phyloP scores from a whole-genome alignment of 1,284 basidiomycete genomes.

The Pseudozyma pruni region DNA sequence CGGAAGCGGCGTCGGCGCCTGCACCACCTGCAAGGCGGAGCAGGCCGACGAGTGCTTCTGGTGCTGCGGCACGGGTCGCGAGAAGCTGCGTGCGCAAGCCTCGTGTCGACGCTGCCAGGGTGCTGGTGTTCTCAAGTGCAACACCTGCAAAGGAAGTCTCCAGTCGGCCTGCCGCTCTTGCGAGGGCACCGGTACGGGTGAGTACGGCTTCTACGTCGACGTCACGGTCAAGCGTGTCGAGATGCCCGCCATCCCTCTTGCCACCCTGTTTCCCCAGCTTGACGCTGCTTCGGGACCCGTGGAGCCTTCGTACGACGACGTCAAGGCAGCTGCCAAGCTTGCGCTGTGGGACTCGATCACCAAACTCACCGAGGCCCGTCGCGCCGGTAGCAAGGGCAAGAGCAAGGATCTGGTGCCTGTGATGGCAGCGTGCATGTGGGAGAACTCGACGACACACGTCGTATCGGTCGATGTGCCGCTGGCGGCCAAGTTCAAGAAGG shows the following conservation, averaged over 20 bases:
- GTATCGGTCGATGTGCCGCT: constrained; percentile 46
- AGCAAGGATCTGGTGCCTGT: constrained; percentile 48
- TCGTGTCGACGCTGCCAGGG: constrained; percentile 53
- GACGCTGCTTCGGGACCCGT: constrained; percentile 1
- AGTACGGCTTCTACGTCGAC: constrained; percentile 54
- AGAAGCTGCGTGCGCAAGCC: constrained; percentile 45
- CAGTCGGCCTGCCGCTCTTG: constrained; percentile 43
- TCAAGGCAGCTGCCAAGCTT: constrained; percentile 38
- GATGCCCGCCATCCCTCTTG: constrained; percentile 49
- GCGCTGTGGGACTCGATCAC: constrained; percentile 45
- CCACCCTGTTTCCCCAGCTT: constrained; percentile 37
- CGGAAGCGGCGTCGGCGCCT: constrained; percentile 30
- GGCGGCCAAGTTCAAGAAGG: constrained; percentile 44
- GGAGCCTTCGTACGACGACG: constrained; percentile 38
- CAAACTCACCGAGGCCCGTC: constrained; percentile 37
- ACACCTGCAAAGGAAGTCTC: constrained; percentile 47
- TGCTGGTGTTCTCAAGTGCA: constrained; percentile 50
- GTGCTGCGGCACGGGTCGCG: constrained; percentile 54
- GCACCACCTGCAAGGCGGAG: constrained; percentile 46
- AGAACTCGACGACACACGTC: constrained; percentile 44
- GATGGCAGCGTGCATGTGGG: constrained; percentile 56
- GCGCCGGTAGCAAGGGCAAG: constrained; percentile 20
- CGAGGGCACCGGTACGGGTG: constrained; percentile 44
- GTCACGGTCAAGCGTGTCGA: constrained; percentile 53
- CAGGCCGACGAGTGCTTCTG: constrained; percentile 59